Evolutionary conservation across 2,329 filamentous ascomycete species (phyloP).

Genomic region (Colletotrichum viniferum): DNA sequence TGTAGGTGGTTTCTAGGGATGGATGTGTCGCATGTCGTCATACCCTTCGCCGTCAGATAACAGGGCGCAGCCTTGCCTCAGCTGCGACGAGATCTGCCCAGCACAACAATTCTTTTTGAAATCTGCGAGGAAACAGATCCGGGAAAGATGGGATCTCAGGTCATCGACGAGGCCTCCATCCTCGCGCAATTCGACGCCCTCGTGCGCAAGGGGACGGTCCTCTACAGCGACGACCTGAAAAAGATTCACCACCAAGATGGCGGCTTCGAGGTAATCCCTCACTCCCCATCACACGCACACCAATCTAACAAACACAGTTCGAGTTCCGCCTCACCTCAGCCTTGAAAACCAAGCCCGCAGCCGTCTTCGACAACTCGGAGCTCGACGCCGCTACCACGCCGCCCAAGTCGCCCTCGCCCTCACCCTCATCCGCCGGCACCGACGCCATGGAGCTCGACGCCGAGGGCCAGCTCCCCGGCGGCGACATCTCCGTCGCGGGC

Average conservation of each 20-base stretch:
- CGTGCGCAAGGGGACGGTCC: background rate
- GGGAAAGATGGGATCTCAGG: background rate
- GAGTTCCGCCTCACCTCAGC: slow-evolving; percentile 16
- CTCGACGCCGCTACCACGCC: background rate
- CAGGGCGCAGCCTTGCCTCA: background rate
- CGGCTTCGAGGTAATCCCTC: background rate
- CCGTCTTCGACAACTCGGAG: slow-evolving; percentile 2
- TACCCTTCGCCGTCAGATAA: background rate
- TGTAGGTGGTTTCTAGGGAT: background rate
- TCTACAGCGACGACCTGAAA: slow-evolving; percentile 3
- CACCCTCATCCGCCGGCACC: background rate
- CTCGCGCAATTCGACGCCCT: background rate
- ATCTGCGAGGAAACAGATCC: too few species aligned
- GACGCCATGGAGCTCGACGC: background rate
- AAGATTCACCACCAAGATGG: slow-evolving; percentile 1
- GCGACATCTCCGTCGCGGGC: slow-evolving; percentile 46
- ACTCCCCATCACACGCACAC: background rate
- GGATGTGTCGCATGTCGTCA: background rate
- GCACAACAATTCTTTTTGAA: too few species aligned
- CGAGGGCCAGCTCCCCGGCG: slow-evolving; percentile 30
- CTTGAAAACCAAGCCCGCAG: slow-evolving; percentile 5
- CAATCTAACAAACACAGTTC: background rate
- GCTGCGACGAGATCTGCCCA: background rate
- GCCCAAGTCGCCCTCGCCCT: background rate
- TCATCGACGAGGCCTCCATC: background rate